Base-by-base conservation (phyloP, 306 rosid species). In the Lathyrus aphaca region DNA sequence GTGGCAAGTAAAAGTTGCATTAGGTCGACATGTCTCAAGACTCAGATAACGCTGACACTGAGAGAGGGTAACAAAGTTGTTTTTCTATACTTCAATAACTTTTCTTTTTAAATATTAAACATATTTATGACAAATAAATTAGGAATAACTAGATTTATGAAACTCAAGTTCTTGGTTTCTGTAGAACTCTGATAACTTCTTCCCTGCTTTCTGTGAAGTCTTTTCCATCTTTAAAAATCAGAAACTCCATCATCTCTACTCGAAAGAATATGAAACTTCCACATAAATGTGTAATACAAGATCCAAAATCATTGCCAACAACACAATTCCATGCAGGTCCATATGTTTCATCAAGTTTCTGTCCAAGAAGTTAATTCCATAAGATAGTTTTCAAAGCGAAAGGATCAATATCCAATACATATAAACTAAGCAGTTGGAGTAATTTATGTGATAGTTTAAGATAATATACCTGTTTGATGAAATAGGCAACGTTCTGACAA, bases 241-340 rank as follows among this genome's bases (percentile, higher is more conserved):
- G 92, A 81, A 91, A 88, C 74, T 91, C 91, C 78, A 84, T 78
- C 77, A 79, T 80, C 69, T 84, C 87, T 43, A 84, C 95, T 4
- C 80, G 84, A 64, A 84, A 83, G 81, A 84, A 88, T 66, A 83
- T 83, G 80, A 86, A 86, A 64, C 86, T 86, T 65, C 92, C 89
- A 64, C 75, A 39, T 43, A 84, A 55, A 76, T 84, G 90, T 2
- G 92, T 80, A 69, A 84, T 80, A 86, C 89, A 84, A 69, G 87
- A 85, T 70, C 97, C 92, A n/a, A 69, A 50, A 12, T 80, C 86
- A 64, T 84, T 86, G 5, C 97, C 95, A 18, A 77, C 86, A 71
- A 86, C 91, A 6, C 85, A 88, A 70, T 88, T 77, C 92, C 92
- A 88, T 38, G 84, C 90, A 12, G 84, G 83, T 57, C 92, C 89